Percentiles rank a stretch among this genome's conserved stretches.
These are phyloP conservation scores for Antitrichia curtipendula DNA, from an alignment of 225 moss, liverwort and hornwort genomes.

Conservation along the genomic window DNA sequence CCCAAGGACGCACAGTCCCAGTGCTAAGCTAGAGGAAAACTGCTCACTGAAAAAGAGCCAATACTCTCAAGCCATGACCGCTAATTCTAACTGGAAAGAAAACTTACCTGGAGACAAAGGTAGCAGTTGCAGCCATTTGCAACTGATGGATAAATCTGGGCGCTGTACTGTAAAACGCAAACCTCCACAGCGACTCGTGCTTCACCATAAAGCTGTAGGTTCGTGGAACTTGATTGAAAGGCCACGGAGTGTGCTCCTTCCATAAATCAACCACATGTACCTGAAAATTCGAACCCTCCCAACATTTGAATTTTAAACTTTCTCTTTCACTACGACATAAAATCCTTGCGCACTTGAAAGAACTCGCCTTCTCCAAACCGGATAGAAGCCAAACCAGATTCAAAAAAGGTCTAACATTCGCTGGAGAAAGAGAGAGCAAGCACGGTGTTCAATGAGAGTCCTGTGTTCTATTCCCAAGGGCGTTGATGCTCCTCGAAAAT, in stretches of 20 bases:
- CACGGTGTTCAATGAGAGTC: not conserved
- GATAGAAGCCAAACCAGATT: not conserved
- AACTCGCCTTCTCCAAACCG: not conserved
- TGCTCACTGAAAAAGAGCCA: not conserved
- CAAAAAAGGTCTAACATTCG: not conserved
- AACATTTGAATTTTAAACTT: not conserved
- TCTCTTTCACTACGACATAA: not conserved
- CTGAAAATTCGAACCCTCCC: slow-evolving; percentile 2
- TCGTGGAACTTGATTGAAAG: slow-evolving; percentile 92
- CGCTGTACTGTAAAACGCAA: slow-evolving; percentile 67
- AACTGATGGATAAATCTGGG: slow-evolving; percentile 73
- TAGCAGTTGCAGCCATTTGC: slow-evolving; percentile 82
- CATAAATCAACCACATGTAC: slow-evolving; percentile 77
- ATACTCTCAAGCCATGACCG: not conserved
- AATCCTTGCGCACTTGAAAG: not conserved
- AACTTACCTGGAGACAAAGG: slow-evolving; percentile 77
- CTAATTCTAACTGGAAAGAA: not conserved
- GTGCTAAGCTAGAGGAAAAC: not conserved
- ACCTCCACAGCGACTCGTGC: slow-evolving; percentile 88
- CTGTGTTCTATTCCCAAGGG: not conserved
- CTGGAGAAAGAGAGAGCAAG: not conserved
- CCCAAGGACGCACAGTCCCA: not conserved
- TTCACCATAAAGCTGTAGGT: slow-evolving; percentile 95
- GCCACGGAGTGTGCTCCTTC: slow-evolving; percentile 97
- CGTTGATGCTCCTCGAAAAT: no score